Evolutionary conservation across 345 rosid species (phyloP).

Genomic region (Hypericum androsaemum): DNA sequence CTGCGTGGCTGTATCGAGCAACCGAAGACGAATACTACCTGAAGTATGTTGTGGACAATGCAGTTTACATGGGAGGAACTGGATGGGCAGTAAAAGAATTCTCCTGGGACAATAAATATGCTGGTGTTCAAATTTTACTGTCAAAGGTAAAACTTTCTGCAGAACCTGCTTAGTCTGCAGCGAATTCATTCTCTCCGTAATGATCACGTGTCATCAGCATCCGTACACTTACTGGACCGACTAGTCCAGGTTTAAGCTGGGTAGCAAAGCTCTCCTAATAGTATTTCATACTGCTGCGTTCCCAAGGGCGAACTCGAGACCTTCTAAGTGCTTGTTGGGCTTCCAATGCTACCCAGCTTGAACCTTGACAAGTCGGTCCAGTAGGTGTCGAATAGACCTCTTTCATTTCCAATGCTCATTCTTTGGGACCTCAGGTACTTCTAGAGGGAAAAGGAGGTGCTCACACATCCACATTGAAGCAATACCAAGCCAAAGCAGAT

Average conservation of each 20-base stretch:
- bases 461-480: conserved; percentile 14
- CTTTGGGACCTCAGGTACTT: conserved; percentile 20
- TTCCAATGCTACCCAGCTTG: too few relatives aligned
- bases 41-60: conserved; percentile 56
- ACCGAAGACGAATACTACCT: conserved; percentile 55
- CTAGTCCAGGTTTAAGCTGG: too few relatives aligned
- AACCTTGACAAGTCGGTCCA: too few relatives aligned
- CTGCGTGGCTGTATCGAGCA: conserved; percentile 67
- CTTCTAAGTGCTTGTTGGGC: too few relatives aligned
- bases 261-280: too few relatives aligned
- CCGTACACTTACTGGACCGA: too few relatives aligned
- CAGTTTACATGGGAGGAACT: conserved; percentile 74
- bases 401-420: too few relatives aligned
- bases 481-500: conserved; percentile 66
- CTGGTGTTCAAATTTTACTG: conserved; percentile 76
- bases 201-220: not conserved
- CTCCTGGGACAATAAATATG: conserved; percentile 93
- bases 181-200: not conserved
- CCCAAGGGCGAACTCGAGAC: too few relatives aligned
- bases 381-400: too few relatives aligned
- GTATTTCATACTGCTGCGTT: too few relatives aligned
- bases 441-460: conserved; percentile 38
- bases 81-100: conserved; percentile 86
- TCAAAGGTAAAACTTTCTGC: conserved; percentile 35
- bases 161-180: too few relatives aligned